Percentiles rank a stretch among this genome's conserved stretches.
Conservation (phyloP, 352 stramenopile species). For the Globisporangium emineosum region DNA sequence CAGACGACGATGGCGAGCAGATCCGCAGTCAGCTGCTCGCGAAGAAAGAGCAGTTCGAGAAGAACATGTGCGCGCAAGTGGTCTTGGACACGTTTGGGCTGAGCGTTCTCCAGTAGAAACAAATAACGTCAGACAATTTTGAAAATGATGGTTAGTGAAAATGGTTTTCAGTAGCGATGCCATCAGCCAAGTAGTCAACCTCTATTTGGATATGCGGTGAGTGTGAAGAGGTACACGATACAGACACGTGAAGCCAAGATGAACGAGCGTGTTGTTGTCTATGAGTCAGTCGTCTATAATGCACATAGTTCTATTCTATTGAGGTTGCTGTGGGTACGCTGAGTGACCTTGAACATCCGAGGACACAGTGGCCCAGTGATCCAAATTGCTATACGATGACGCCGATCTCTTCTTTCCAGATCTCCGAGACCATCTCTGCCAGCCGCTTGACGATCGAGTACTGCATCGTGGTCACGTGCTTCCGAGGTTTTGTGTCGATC, state of each 20-base stretch:
- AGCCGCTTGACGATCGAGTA: conserved; percentile 52
- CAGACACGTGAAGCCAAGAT: too few relatives aligned
- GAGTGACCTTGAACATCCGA: background rate
- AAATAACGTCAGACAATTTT: too few relatives aligned
- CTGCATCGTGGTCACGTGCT: conserved; percentile 60
- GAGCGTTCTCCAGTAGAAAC: background rate
- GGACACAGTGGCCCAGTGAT: too few relatives aligned
- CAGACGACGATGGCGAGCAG: conserved; percentile 26
- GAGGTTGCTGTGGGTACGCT: background rate
- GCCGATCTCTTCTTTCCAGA: conserved; percentile 13
- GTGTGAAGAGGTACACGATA: too few relatives aligned
- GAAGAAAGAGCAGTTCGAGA: conserved; percentile 40
- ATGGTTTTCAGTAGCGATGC: too few relatives aligned
- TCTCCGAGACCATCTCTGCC: conserved; percentile 20
- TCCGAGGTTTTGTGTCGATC: conserved; percentile 37
- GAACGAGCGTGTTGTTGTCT: background rate
- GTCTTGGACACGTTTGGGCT: conserved; percentile 14
- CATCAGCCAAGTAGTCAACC: too few relatives aligned
- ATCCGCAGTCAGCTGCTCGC: conserved; percentile 31
- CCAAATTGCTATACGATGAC: background rate
- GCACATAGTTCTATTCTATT: background rate
- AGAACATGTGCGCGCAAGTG: conserved; percentile 13
- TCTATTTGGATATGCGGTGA: too few relatives aligned
- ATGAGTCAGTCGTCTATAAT: too few relatives aligned
- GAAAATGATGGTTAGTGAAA: too few relatives aligned